Percentiles rank a stretch among this genome's conserved stretches.
These are phyloP conservation scores for Agrostemma githago DNA, from an alignment of 148 eudicot genomes.

Conservation along the genomic window DNA sequence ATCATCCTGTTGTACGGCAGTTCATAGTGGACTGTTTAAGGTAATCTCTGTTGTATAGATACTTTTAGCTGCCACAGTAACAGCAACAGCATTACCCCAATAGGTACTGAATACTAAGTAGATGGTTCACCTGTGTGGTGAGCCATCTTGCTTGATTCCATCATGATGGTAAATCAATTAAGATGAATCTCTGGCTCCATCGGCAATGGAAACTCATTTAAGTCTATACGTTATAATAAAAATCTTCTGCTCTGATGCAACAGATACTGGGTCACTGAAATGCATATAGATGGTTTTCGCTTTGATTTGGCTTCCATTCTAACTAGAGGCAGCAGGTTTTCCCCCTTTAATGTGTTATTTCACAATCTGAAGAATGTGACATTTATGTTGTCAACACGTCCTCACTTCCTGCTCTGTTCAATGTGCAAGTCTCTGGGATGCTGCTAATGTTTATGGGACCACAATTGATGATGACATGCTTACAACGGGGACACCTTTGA, in stretches of 20 bases:
- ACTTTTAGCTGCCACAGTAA: background rate
- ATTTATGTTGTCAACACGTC: background rate
- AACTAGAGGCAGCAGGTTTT: slow-evolving; percentile 92
- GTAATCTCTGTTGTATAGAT: slow-evolving; percentile 28
- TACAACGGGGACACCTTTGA: slow-evolving; percentile 80
- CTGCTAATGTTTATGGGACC: slow-evolving; percentile 73
- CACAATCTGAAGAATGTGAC: background rate
- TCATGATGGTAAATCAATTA: background rate
- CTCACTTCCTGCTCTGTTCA: slow-evolving; percentile 18
- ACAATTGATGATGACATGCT: slow-evolving; percentile 49
- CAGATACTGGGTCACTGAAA: slow-evolving; percentile 98
- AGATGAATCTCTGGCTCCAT: background rate
- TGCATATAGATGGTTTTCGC: slow-evolving; percentile 99
- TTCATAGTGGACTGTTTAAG: slow-evolving; percentile 90
- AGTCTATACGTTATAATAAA: background rate
- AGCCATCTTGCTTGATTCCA: background rate
- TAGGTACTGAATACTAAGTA: background rate
- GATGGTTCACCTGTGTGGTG: background rate
- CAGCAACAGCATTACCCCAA: background rate
- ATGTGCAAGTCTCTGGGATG: slow-evolving; percentile 70
- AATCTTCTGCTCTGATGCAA: slow-evolving; percentile 16
- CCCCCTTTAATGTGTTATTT: slow-evolving; percentile 4
- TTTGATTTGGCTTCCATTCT: slow-evolving; percentile 98
- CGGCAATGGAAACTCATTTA: background rate
- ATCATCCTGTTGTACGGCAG: slow-evolving; percentile 92